Percentiles rank a stretch among this genome's conserved stretches.
Conservation (phyloP, 306 rosid species). For the Alnus rubra region DNA sequence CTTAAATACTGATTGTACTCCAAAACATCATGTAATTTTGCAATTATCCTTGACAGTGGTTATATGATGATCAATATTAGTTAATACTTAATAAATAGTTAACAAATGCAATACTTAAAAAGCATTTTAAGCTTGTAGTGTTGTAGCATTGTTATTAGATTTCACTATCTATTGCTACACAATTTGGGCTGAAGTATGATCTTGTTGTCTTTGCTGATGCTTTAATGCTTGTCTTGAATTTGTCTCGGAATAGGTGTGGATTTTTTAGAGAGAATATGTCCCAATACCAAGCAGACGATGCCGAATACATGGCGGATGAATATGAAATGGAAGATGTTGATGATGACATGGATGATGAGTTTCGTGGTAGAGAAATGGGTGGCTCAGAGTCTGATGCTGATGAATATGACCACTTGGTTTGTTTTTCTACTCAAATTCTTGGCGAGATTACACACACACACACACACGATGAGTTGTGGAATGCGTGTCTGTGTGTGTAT, state of each 20-base stretch:
- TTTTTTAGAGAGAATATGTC: constrained; percentile 43
- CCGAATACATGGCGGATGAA: constrained; percentile 61
- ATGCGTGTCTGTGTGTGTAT: no score
- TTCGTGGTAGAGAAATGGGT: constrained; percentile 50
- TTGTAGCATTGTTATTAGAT: neutral
- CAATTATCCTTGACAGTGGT: neutral
- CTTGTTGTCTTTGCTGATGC: constrained; percentile 11
- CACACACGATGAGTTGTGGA: no score
- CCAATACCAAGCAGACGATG: constrained; percentile 47
- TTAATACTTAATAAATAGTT: neutral
- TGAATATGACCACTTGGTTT: constrained; percentile 60
- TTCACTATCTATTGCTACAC: neutral
- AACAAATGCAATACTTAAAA: neutral
- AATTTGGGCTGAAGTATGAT: neutral
- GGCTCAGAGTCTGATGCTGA: constrained; percentile 67
- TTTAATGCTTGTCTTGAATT: constrained; percentile 17
- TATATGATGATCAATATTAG: neutral
- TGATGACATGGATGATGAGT: constrained; percentile 62
- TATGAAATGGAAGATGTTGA: constrained; percentile 73
- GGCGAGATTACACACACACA: neutral
- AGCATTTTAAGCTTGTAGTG: neutral
- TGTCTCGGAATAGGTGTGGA: constrained; percentile 20
- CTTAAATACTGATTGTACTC: neutral
- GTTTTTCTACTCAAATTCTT: constrained; percentile 25
- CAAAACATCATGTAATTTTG: neutral